phyloP scores from a whole-genome alignment of 331 rosid genomes.

The Acacia concinna region DNA sequence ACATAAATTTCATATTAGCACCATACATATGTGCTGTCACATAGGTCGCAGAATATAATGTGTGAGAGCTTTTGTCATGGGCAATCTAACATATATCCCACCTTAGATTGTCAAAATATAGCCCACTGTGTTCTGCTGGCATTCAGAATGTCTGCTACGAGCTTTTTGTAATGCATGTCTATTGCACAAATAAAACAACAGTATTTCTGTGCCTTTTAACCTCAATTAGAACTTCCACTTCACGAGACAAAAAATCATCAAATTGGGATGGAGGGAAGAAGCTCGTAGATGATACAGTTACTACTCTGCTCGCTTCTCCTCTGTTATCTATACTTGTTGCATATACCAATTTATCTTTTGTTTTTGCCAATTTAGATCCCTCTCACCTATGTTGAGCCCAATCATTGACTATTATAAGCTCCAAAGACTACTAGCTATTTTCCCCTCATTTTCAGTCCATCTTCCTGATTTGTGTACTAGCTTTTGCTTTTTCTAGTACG shows the following conservation, averaged over 20 bases:
- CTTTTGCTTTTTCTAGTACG: constrained; percentile 24
- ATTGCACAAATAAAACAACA: not conserved
- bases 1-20: constrained; percentile 14
- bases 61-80: not conserved
- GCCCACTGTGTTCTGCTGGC: not conserved
- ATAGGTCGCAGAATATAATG: not conserved
- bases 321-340: not conserved
- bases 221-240: not conserved
- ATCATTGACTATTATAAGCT: constrained; percentile 3
- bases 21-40: not conserved
- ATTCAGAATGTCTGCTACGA: not conserved
- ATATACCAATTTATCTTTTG: not conserved
- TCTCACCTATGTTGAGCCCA: not conserved
- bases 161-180: not conserved
- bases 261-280: not conserved
- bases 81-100: not conserved
- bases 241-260: not conserved
- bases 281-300: not conserved
- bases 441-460: not conserved
- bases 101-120: constrained; percentile 18
- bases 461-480: constrained; percentile 28
- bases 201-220: not conserved
- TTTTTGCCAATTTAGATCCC: not conserved
- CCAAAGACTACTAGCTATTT: not conserved
- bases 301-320: not conserved